Evolutionary conservation across 164 flowering plant genomes (phyloP), one percentile per base, ranked within the genome.

Genomic region (Berberis thunbergii): DNA sequence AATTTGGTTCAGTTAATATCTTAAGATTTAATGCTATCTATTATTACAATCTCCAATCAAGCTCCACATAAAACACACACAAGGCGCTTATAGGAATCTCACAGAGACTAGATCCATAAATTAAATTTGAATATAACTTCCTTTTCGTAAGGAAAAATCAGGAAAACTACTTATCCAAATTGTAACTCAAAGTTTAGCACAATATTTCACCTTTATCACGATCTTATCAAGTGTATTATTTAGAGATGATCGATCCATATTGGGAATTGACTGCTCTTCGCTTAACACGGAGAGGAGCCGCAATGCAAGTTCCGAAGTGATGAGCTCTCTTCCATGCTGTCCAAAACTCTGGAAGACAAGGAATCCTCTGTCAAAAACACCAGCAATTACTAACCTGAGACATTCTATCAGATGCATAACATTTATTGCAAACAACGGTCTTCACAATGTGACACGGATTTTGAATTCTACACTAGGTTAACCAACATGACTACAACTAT

Each of bases 271-370:
- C 43, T 84, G 78, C 70, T 95, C 96, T 65, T 80, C 96, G 61
- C 90, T 83, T 72, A 95, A 72, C 45, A 89, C 79, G 43, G 86
- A 82, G 57, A 95, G 79, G 53, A 95, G 80, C 73, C 91, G 72
- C 66, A 91, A 59, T 26, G 99, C 97, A 57, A 95, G 87, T 78
- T 95, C 99, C 56, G 97, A 72, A 40, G 99, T 95, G 64, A 95
- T 86, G 67, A 95, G 96, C 78, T 95, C 99, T 76, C 99, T 83
- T 62, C 92, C 97, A 74, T 95, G 97, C 90, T 95, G 99, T 67
- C 99, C 99, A 76, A 95, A 95, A 91, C 89, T 95, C 99, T 95
- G 97, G 96, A 93, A 93, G 84, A 90, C 96, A 93, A 93, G 97
- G 71, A 93, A 83, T 86, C 77, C 76, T 90, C 94, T 93, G 98